These are phyloP conservation scores for Candida sanyiensis DNA, from an alignment of 805 yeast genomes.

Conservation along the genomic window DNA sequence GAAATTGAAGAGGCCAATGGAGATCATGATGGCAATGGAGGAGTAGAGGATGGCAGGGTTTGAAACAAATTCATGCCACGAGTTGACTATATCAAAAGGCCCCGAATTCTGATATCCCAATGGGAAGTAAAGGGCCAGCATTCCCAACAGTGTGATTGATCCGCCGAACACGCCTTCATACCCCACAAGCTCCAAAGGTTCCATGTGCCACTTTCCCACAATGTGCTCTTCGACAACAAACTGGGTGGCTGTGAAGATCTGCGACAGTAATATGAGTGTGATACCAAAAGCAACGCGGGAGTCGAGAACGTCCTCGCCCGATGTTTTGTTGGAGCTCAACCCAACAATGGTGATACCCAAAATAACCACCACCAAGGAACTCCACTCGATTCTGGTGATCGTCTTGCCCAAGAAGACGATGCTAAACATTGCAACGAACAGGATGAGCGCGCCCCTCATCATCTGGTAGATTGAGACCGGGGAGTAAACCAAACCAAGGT, in stretches of 20 bases:
- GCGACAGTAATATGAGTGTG: constrained; percentile 51
- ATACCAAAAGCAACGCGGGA: constrained; percentile 49
- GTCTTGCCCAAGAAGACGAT: constrained; percentile 52
- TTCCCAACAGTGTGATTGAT: constrained; percentile 35
- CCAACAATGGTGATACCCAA: constrained; percentile 72
- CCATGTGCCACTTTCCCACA: constrained; percentile 44
- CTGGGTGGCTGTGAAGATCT: constrained; percentile 66
- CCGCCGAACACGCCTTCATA: constrained; percentile 70
- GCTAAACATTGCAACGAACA: constrained; percentile 70
- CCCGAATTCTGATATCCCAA: constrained; percentile 36
- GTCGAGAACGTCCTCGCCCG: constrained; percentile 7
- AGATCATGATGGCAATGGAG: constrained; percentile 61
- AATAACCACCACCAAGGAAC: constrained; percentile 55
- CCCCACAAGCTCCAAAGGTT: constrained; percentile 63
- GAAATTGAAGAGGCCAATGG: constrained; percentile 66
- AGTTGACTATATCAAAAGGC: constrained; percentile 47
- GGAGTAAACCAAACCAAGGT: constrained; percentile 64
- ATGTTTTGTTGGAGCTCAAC: constrained; percentile 48
- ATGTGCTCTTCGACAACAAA: constrained; percentile 75
- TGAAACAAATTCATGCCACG: constrained; percentile 44
- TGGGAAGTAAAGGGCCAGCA: constrained; percentile 39
- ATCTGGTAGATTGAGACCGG: constrained; percentile 81
- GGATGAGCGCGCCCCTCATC: constrained; percentile 75
- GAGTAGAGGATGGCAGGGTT: constrained; percentile 40
- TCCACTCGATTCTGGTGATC: constrained; percentile 63